A percentile compares a stretch with the other conserved stretches of the same genome.
Evolutionary conservation across 345 rosid species (phyloP).

Genomic region (Moricandia arvensis): DNA sequence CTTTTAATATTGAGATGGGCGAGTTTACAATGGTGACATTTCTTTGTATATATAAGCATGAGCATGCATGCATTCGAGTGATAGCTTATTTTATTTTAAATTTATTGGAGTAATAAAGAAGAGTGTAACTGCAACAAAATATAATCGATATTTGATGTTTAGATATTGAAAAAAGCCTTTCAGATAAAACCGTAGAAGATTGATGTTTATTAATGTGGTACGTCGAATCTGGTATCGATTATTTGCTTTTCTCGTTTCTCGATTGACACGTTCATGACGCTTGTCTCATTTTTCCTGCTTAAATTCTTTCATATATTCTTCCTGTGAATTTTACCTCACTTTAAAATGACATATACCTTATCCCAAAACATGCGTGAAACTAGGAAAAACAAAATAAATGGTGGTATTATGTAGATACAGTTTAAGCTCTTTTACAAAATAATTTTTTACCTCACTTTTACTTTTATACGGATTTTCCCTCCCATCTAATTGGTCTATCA

Average conservation of each 20-base stretch:
- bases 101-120: constrained; percentile 13
- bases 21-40: constrained; percentile 32
- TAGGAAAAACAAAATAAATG: no score
- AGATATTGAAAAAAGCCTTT: not conserved
- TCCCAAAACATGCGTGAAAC: no score
- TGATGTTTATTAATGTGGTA: constrained; percentile 25
- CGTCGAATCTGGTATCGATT: constrained; percentile 37
- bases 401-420: no score
- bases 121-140: constrained; percentile 23
- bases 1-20: constrained; percentile 27
- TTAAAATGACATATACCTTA: not conserved
- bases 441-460: not conserved
- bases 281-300: constrained; percentile 24
- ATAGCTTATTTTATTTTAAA: not conserved
- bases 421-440: no score
- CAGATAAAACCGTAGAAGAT: not conserved
- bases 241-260: constrained; percentile 16
- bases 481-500: constrained; percentile 2
- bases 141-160: not conserved
- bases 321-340: not conserved
- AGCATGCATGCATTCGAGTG: constrained; percentile 27
- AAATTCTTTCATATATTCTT: constrained; percentile 19
- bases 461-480: constrained; percentile 5
- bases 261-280: constrained; percentile 39
- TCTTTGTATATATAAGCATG: constrained; percentile 8